Percentiles rank a stretch among this genome's conserved stretches.
Conservation (phyloP, 2,329 filamentous ascomycete species). For the Epichloe coenophiala region DNA sequence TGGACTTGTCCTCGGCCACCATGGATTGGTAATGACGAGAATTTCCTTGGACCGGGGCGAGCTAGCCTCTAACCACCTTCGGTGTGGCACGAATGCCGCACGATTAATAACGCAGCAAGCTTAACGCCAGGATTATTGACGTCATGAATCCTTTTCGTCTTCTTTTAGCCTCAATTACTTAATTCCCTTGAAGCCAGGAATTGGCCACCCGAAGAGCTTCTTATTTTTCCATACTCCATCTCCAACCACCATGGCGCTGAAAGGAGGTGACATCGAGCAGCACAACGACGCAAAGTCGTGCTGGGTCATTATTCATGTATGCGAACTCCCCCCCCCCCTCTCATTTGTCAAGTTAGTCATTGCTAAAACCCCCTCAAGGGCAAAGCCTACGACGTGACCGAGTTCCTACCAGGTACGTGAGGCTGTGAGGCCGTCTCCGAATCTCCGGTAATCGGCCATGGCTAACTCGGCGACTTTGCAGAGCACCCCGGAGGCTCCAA, state of each 20-base stretch:
- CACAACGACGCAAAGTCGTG: slow-evolving; percentile 75
- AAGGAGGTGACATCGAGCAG: slow-evolving; percentile 42
- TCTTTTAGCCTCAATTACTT: too few species aligned
- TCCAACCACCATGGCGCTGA: slow-evolving; percentile 25
- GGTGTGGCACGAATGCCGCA: too few species aligned
- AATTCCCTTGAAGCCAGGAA: too few species aligned
- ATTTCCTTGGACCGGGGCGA: neutral
- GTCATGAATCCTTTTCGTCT: neutral
- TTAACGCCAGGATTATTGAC: neutral
- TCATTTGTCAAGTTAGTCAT: neutral
- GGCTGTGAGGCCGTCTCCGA: slow-evolving; percentile 7
- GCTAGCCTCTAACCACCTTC: too few species aligned
- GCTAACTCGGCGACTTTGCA: slow-evolving; percentile 13
- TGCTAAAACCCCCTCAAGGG: slow-evolving; percentile 29
- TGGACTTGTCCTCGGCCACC: too few species aligned
- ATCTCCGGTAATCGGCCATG: neutral
- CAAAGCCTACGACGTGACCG: slow-evolving; percentile 80
- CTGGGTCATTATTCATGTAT: slow-evolving; percentile 77
- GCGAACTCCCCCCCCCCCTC: neutral
- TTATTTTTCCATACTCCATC: too few species aligned
- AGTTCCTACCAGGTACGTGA: slow-evolving; percentile 58
- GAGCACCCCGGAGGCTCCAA: slow-evolving; percentile 83
- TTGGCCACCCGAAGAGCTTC: too few species aligned
- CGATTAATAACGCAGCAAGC: neutral
- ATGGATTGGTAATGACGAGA: neutral